Evolutionary conservation across 768 basidiomycete genomes (phyloP).

Genomic region (Leccinum fibrillosum): DNA sequence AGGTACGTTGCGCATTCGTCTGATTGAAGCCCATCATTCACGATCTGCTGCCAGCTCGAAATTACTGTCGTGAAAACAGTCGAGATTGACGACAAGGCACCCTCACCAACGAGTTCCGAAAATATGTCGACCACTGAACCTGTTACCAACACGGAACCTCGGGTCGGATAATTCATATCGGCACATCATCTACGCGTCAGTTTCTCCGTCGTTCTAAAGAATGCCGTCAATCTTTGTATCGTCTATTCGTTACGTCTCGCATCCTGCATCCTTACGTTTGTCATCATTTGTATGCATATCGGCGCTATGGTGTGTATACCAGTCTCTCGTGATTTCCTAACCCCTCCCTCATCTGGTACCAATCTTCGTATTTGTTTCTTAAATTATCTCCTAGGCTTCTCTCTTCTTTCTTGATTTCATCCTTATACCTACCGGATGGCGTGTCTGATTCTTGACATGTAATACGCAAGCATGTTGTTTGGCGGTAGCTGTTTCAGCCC

Average conservation of each 20-base stretch:
- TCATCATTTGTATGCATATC: neutral
- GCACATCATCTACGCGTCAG: neutral
- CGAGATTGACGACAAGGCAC: conserved; percentile 21
- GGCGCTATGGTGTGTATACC: neutral
- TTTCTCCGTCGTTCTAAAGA: neutral
- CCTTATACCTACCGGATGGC: neutral
- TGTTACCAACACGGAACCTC: neutral
- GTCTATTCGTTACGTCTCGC: neutral
- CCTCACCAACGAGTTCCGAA: neutral
- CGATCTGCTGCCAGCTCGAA: conserved; percentile 18
- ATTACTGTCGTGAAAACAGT: conserved; percentile 31
- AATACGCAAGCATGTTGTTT: neutral
- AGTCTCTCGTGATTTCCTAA: neutral
- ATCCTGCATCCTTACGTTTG: neutral
- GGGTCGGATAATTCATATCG: neutral
- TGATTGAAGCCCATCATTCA: neutral
- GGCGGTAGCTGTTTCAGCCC: too few species aligned
- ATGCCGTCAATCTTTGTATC: neutral
- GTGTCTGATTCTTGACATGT: neutral
- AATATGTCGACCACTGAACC: conserved; percentile 9
- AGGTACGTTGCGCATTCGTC: conserved; percentile 8
- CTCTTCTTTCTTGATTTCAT: neutral
- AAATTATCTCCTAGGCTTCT: neutral
- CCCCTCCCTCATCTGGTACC: neutral
- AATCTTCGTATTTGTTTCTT: neutral